Base-by-base conservation (phyloP, 1,139 yeast species). In the Hanseniaspora uvarum region DNA sequence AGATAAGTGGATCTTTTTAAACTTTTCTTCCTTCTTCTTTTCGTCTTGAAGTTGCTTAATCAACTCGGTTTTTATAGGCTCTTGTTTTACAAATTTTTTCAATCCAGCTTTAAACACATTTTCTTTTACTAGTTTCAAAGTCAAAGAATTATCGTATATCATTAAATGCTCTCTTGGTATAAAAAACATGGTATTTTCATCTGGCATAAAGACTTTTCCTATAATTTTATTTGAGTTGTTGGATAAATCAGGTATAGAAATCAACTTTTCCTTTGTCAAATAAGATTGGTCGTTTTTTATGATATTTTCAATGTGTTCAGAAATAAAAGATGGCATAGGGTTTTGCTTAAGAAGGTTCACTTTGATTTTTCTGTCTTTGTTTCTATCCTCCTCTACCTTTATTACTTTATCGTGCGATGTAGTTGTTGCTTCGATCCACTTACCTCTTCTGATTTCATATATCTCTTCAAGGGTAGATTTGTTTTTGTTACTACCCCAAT, bases 1-100 rank as follows among this genome's bases (percentile, higher is more conserved):
- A 1, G 89, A 78, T 55, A 92, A 69, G 67, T 92, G 96, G 5
- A 50, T 44, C 21, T 33, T 43, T 31, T 43, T 43, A 6, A 40
- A 28, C 19, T 16, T 37, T 14, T 44, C 30, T 16, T 30, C 33
- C 7, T 31, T 26, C 18, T 19, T 34, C 5, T 30, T n/a, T 11
- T 14, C 26, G 23, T 23, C 14, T n/a, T 21, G 16, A 7, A 30
- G 31, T n/a, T 39, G 16, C 12, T 18, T 28, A 34, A 33, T 30
- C 7, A 31, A 44, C 28, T 23, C 39, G 12, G 19, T 14, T 11
- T 23, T 26, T 16, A 43, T 19, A 7, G 53, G 53, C 4, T 28
- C 21, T 40, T 50, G 53, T 30, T 26, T 41, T 6, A 36, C 38
- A 34, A 41, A 50, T 24, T 50, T 50, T 18, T 30, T 50, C 8